These are phyloP conservation scores for Mrakiaceae sp. DNA, from an alignment of 1,284 basidiomycete species.

Conservation along the genomic window DNA sequence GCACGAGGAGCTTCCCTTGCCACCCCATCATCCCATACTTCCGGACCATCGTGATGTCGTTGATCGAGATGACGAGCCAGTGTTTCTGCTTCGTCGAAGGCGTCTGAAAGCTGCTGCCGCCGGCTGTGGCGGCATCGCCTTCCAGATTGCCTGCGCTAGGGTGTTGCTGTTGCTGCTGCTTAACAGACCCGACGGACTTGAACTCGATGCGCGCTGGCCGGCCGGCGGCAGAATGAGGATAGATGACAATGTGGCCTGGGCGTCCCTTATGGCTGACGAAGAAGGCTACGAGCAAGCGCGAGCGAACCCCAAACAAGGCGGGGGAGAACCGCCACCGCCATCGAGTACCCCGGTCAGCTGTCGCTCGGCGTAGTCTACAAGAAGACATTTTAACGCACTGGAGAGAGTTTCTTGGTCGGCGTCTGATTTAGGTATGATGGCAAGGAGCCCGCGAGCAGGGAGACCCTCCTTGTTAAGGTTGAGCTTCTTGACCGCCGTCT, in stretches of 20 bases:
- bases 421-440: conserved; percentile 13
- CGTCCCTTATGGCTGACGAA: conserved; percentile 23
- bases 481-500: conserved; percentile 20
- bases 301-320: too few species aligned
- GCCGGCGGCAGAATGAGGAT: conserved; percentile 11
- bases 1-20: conserved; percentile 14
- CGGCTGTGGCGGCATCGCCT: too few species aligned
- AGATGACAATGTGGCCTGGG: conserved; percentile 24
- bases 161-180: too few species aligned
- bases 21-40: conserved; percentile 20
- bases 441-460: conserved; percentile 17
- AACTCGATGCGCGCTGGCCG: conserved; percentile 20
- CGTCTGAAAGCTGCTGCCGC: too few species aligned
- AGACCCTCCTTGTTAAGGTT: conserved; percentile 19
- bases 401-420: conserved; percentile 19
- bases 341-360: too few species aligned
- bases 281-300: conserved; percentile 19
- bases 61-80: conserved; percentile 16
- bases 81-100: conserved; percentile 11
- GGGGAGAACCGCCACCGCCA: too few species aligned
- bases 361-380: too few species aligned
- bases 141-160: too few species aligned
- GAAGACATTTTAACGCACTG: conserved; percentile 16
- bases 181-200: conserved; percentile 19
- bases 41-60: conserved; percentile 22